Evolutionary conservation across 1,139 yeast genomes (phyloP).

Genomic region (Yamadazyma pseudoaaseri): DNA sequence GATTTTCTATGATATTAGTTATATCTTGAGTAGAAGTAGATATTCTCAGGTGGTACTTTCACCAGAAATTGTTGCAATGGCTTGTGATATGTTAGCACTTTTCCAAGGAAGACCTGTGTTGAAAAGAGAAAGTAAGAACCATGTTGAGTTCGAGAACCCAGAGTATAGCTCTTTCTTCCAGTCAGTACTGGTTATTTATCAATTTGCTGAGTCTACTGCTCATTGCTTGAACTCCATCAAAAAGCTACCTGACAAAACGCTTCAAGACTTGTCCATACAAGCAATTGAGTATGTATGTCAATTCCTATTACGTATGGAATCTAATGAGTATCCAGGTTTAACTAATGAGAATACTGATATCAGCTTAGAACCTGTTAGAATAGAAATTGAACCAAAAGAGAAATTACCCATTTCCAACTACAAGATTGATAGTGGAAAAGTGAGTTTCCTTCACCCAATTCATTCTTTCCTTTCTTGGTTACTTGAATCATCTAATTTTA

Average conservation of each 20-base stretch:
- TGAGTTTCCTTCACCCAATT: constrained; percentile 78
- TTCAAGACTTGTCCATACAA: constrained; percentile 21
- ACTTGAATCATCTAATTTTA: constrained; percentile 51
- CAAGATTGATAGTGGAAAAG: constrained; percentile 38
- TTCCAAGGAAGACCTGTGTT: constrained; percentile 83
- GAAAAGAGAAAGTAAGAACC: constrained; percentile 73
- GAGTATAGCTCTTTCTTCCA: constrained; percentile 83
- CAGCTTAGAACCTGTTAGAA: constrained; percentile 17
- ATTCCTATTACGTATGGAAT: constrained; percentile 31
- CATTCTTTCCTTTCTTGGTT: constrained; percentile 75
- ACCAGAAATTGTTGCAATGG: constrained; percentile 41
- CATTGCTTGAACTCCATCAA: constrained; percentile 39
- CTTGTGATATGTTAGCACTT: constrained; percentile 62
- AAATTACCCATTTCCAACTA: constrained; percentile 23
- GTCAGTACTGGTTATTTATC: constrained; percentile 68
- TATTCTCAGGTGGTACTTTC: constrained; percentile 41
- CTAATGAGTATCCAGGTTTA: constrained; percentile 27
- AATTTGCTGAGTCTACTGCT: constrained; percentile 58
- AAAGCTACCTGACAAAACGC: constrained; percentile 17
- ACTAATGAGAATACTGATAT: constrained; percentile 31
- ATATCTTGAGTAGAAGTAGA: constrained; percentile 68
- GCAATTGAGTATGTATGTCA: constrained; percentile 33
- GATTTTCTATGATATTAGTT: constrained; percentile 79
- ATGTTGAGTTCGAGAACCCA: constrained; percentile 87
- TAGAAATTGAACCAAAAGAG: constrained; percentile 22